Percentiles rank a stretch among this genome's conserved stretches.
Evolutionary conservation across 257 asterid species (phyloP).

Genomic region (Schizonepeta tenuifolia): DNA sequence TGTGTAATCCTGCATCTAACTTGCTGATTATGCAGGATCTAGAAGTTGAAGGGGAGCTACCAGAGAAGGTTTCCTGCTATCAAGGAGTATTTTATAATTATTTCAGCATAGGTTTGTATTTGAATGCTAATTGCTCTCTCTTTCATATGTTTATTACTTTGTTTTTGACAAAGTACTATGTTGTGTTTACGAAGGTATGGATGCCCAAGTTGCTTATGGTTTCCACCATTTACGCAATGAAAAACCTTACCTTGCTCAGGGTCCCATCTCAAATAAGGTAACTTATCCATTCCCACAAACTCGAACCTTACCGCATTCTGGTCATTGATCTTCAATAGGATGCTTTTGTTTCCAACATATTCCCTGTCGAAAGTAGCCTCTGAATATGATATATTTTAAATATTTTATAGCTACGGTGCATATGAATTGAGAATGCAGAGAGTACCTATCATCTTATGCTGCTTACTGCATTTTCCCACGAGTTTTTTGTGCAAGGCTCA

Average conservation of each 20-base stretch:
- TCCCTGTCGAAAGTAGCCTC: background rate
- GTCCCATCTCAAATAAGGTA: slow-evolving; percentile 95
- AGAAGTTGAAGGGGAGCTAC: slow-evolving; percentile 64
- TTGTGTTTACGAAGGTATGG: slow-evolving; percentile 73
- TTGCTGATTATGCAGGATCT: slow-evolving; percentile 56
- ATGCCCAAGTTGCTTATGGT: slow-evolving; percentile 96
- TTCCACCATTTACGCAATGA: slow-evolving; percentile 92
- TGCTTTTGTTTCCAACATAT: slow-evolving; percentile 7
- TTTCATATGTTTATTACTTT: slow-evolving; percentile 14
- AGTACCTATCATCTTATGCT: slow-evolving; percentile 5
- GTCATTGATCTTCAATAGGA: background rate
- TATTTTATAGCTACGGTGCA: background rate
- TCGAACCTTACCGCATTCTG: background rate
- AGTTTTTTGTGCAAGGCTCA: slow-evolving; percentile 13
- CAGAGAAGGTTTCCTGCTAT: slow-evolving; percentile 70
- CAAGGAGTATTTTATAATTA: slow-evolving; percentile 95
- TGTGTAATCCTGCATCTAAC: background rate
- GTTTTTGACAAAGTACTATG: slow-evolving; percentile 16
- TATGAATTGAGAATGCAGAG: background rate
- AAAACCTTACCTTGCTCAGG: slow-evolving; percentile 93
- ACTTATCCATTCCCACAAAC: slow-evolving; percentile 11
- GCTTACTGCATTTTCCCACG: slow-evolving; percentile 1
- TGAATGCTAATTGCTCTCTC: slow-evolving; percentile 9
- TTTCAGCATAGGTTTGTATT: slow-evolving; percentile 86
- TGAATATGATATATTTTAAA: background rate